phyloP scores from a whole-genome alignment of 129 eudicot genomes.

The Flaveria brownii region DNA sequence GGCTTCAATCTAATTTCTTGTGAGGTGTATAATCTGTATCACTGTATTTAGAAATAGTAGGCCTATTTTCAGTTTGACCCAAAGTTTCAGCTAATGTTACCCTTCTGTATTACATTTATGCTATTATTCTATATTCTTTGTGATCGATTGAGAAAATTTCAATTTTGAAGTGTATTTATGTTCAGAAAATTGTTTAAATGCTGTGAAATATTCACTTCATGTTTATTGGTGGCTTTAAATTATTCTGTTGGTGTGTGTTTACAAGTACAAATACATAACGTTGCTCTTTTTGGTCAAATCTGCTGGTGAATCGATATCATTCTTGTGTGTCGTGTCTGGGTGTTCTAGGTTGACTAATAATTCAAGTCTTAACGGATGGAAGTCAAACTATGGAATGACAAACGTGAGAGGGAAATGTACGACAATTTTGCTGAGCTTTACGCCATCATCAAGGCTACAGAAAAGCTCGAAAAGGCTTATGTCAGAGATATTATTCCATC shows the following conservation, averaged over 20 bases:
- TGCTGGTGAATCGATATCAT: constrained; percentile 4
- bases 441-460: constrained; percentile 85
- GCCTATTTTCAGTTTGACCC: too few species aligned
- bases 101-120: too few species aligned
- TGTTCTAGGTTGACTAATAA: background rate
- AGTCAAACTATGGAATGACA: constrained; percentile 93
- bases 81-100: too few species aligned
- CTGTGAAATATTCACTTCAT: background rate
- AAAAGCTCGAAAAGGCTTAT: constrained; percentile 83
- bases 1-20: too few species aligned
- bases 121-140: too few species aligned
- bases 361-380: constrained; percentile 48
- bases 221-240: constrained; percentile 3
- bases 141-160: too few species aligned
- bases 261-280: background rate
- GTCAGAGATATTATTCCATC: constrained; percentile 78
- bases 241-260: background rate
- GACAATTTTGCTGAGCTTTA: constrained; percentile 84
- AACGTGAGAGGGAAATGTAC: constrained; percentile 88
- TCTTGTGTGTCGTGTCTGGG: background rate
- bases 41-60: too few species aligned
- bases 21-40: too few species aligned
- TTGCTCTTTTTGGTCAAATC: background rate
- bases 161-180: too few species aligned
- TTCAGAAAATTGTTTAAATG: too few species aligned